Conservation (phyloP, 352 stramenopile genomes). For the Globisporangium camurandrum region DNA sequence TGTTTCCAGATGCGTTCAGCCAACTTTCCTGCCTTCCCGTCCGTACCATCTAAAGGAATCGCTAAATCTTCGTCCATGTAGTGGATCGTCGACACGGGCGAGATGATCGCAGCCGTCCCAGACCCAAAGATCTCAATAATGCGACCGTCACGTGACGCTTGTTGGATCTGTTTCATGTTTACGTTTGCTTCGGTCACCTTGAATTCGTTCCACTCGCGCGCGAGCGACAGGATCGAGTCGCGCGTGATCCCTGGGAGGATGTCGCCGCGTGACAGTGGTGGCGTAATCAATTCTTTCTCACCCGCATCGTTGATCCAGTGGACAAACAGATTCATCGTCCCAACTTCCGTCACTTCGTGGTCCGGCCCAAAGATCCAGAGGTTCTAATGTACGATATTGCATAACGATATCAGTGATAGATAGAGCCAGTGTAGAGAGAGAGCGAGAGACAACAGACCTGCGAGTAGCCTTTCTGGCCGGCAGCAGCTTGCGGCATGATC, state of each 20-base stretch:
- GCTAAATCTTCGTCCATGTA: slow-evolving; percentile 91
- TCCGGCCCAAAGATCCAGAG: slow-evolving; percentile 96
- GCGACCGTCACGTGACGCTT: slow-evolving; percentile 85
- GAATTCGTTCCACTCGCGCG: slow-evolving; percentile 88
- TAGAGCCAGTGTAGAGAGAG: background rate
- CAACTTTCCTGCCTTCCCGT: slow-evolving; percentile 78
- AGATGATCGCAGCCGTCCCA: slow-evolving; percentile 93
- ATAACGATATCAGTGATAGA: background rate
- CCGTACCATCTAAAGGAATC: slow-evolving; percentile 83
- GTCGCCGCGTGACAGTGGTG: slow-evolving; percentile 90
- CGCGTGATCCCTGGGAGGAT: slow-evolving; percentile 97
- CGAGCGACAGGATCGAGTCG: slow-evolving; percentile 92
- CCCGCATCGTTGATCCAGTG: slow-evolving; percentile 91
- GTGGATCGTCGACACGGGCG: slow-evolving; percentile 91
- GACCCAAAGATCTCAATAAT: slow-evolving; percentile 95
- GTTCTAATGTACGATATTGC: slow-evolving; percentile 31
- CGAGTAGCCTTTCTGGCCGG: slow-evolving; percentile 79
- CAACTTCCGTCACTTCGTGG: slow-evolving; percentile 84
- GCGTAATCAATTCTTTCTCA: slow-evolving; percentile 93
- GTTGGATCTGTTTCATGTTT: slow-evolving; percentile 92
- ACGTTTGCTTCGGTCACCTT: slow-evolving; percentile 93
- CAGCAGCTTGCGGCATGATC: slow-evolving; percentile 90
- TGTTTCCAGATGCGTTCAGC: slow-evolving; percentile 87
- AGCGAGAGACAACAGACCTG: slow-evolving; percentile 10
- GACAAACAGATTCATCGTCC: slow-evolving; percentile 99